These are phyloP conservation scores for Saccharomycopsis fodiens DNA, from an alignment of 805 yeast genomes.

Conservation along the genomic window DNA sequence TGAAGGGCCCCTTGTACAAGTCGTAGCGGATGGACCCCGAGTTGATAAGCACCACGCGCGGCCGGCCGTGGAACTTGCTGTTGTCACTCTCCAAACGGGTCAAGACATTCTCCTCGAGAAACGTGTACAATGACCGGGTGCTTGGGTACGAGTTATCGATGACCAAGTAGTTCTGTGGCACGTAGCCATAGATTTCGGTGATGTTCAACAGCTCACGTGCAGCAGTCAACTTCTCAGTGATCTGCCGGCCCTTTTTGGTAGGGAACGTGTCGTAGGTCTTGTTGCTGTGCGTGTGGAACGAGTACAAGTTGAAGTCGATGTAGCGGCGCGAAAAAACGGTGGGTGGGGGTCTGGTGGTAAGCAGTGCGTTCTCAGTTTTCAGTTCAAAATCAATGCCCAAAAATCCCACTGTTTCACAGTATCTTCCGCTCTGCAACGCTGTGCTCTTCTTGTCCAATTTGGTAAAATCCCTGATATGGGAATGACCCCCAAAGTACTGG, in stretches of 20 bases:
- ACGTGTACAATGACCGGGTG: conserved; percentile 46
- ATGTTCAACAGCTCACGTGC: conserved; percentile 45
- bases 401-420: conserved; percentile 92
- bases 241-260: conserved; percentile 46
- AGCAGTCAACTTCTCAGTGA: conserved; percentile 37
- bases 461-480: conserved; percentile 82
- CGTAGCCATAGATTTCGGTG: conserved; percentile 52
- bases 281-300: conserved; percentile 57
- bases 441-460: conserved; percentile 58
- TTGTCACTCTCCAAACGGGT: conserved; percentile 33
- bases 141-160: conserved; percentile 60
- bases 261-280: conserved; percentile 32
- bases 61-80: conserved; percentile 20
- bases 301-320: conserved; percentile 71
- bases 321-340: conserved; percentile 57
- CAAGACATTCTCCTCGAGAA: conserved; percentile 52
- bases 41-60: conserved; percentile 59
- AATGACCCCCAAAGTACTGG: conserved; percentile 91
- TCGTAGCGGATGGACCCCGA: conserved; percentile 89
- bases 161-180: conserved; percentile 59
- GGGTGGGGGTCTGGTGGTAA: conserved; percentile 23
- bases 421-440: conserved; percentile 88
- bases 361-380: neutral
- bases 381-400: conserved; percentile 40
- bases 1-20: conserved; percentile 75